phyloP scores from a whole-genome alignment of 306 rosid species.

The Cicer pinnatifidum region DNA sequence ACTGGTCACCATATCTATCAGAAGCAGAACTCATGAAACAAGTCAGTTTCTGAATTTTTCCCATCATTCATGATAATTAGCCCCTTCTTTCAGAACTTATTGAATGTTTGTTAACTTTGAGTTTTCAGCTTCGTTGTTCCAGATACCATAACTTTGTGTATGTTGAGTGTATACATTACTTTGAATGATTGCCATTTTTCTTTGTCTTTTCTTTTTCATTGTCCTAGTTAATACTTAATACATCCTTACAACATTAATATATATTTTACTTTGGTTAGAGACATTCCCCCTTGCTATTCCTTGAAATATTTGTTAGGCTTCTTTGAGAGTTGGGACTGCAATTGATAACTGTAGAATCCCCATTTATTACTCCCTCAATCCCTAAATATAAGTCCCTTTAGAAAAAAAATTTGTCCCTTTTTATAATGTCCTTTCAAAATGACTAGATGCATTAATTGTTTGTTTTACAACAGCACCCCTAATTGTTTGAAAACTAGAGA shows the following conservation, averaged over 20 bases:
- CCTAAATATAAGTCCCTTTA: neutral
- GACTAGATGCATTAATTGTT: neutral
- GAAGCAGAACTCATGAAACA: conserved; percentile 76
- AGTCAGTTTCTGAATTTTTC: conserved; percentile 51
- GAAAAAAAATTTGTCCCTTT: neutral
- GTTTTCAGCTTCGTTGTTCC: neutral
- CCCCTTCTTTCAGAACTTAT: neutral
- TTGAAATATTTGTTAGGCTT: conserved; percentile 2
- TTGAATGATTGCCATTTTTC: neutral
- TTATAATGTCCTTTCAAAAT: neutral
- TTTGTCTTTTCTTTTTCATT: neutral
- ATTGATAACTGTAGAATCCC: neutral
- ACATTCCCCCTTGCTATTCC: neutral
- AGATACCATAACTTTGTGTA: conserved; percentile 18
- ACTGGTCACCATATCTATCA: conserved; percentile 84
- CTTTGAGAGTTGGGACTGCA: neutral
- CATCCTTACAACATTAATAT: too few species aligned
- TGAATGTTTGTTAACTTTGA: neutral
- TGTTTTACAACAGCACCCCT: neutral
- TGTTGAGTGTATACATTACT: neutral
- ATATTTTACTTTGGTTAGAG: neutral
- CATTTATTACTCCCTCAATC: neutral
- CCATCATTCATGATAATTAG: conserved; percentile 3
- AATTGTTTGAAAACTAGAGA: neutral
- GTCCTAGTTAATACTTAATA: neutral